A percentile compares a stretch with the other conserved stretches of the same genome.
Conservation (phyloP, 305 asterid genomes). For the Fraxinus velutina region DNA sequence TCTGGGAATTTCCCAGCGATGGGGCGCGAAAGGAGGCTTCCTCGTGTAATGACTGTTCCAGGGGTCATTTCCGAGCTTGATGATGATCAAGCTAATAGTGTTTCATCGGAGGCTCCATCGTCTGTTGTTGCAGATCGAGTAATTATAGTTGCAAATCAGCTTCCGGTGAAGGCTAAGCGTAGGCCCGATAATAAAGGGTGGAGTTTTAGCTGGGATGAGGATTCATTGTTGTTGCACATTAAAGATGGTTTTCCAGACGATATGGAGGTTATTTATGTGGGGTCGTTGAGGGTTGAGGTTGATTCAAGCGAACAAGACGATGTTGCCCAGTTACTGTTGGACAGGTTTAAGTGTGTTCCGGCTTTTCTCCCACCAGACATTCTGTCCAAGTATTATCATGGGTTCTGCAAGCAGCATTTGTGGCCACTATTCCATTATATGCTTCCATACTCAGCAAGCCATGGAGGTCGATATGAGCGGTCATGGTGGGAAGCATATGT, state of each 20-base stretch:
- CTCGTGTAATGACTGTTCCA: constrained; percentile 50
- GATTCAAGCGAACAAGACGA: constrained; percentile 47
- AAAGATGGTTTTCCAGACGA: constrained; percentile 48
- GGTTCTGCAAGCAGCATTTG: constrained; percentile 45
- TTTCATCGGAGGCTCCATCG: constrained; percentile 44
- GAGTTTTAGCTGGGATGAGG: constrained; percentile 55
- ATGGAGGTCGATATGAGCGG: constrained; percentile 45
- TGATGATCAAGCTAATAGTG: constrained; percentile 49
- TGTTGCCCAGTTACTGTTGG: constrained; percentile 43
- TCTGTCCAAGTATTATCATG: constrained; percentile 42
- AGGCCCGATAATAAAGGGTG: constrained; percentile 47
- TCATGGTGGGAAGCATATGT: constrained; percentile 52
- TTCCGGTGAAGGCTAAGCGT: constrained; percentile 46
- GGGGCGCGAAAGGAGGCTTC: constrained; percentile 40
- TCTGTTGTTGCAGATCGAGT: constrained; percentile 38
- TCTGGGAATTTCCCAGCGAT: constrained; percentile 49
- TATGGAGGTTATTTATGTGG: constrained; percentile 49
- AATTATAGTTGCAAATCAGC: constrained; percentile 49
- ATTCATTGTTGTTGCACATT: constrained; percentile 40
- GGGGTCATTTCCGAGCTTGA: constrained; percentile 51
- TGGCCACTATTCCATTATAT: constrained; percentile 52
- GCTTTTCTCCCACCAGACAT: constrained; percentile 44
- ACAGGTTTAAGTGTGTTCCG: constrained; percentile 46
- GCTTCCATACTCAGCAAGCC: constrained; percentile 47
- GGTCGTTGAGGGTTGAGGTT: constrained; percentile 42